Evolutionary conservation across 495 filamentous ascomycete genomes (phyloP), one percentile per base, ranked within the genome.

Genomic region (Aspergillus campestris): DNA sequence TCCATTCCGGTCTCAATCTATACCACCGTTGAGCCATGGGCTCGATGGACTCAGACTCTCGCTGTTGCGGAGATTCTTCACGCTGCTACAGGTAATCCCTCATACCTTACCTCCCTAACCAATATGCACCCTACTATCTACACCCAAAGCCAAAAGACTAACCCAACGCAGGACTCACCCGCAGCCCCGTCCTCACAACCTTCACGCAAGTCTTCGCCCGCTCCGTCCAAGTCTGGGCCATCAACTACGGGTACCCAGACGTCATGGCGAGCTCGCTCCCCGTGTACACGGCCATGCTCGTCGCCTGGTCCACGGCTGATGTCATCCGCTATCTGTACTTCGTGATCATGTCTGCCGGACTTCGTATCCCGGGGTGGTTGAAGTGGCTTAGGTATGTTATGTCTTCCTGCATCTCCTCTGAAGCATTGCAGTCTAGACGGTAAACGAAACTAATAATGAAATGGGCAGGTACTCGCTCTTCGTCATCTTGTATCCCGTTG

Each of bases 251-350:
- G 8, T 77, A 73, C 52, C 65, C 73, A 0, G 38, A 38, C 0
- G 53, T 56, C 12, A 66, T 65, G 2, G 52, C 56, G 6, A 14
- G 50, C 5, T 64, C 58, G 5, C 45, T 24, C 18, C 18, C 50
- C 5, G 65, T 58, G 3, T 78, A 76, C 42, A 39, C 52, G 11
- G 59, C 51, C 12, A 77, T 80, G 76, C 58, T 80, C 8, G 37
- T 75, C 8, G 75, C 75, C 1, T 80, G 76, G 76, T 64, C 63
- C 8, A 38, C 61, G 3, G 75, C 75, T 1, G 75, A 80, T 50
- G 59, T 67, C 0, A 53, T 78, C 29, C 67, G 76, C 42, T 80
- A 78, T 50, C 46, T 52, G 10, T 80, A 76, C 51, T 80, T 80
- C 50, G 68, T 65, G 5, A 56, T 73, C 8, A 51, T 60, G 49